These are phyloP conservation scores for Starmerella vitae DNA, from an alignment of 805 yeast genomes.

Conservation along the genomic window DNA sequence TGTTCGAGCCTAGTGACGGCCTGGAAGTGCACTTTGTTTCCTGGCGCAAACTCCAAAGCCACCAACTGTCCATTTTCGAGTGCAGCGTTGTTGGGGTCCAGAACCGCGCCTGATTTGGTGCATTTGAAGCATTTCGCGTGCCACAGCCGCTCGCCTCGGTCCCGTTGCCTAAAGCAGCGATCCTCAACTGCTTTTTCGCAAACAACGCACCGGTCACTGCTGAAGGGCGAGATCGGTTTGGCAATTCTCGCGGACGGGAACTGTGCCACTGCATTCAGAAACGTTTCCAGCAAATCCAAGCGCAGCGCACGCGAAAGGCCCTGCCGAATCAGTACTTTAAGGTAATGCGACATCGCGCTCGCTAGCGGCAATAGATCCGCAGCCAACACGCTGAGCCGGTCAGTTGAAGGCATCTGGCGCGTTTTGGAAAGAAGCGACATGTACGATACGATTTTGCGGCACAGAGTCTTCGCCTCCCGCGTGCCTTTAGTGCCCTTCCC, in stretches of 20 bases:
- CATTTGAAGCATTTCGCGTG: slow-evolving; percentile 63
- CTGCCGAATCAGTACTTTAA: slow-evolving; percentile 68
- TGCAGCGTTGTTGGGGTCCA: slow-evolving; percentile 6
- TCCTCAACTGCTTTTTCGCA: slow-evolving; percentile 76
- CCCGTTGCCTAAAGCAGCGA: slow-evolving; percentile 40
- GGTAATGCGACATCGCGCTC: slow-evolving; percentile 83
- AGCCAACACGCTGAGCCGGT: slow-evolving; percentile 19
- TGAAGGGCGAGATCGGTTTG: slow-evolving; percentile 27
- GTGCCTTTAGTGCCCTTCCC: background rate
- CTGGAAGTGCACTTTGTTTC: slow-evolving; percentile 29
- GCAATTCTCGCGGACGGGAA: slow-evolving; percentile 36
- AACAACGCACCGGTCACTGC: slow-evolving; percentile 61
- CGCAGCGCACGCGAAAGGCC: slow-evolving; percentile 70
- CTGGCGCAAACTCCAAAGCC: background rate
- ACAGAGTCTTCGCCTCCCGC: slow-evolving; percentile 66
- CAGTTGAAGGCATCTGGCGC: slow-evolving; percentile 14
- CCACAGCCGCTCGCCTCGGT: slow-evolving; percentile 55
- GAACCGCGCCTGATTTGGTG: slow-evolving; percentile 22
- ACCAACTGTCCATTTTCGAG: slow-evolving; percentile 6
- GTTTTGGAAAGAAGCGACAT: slow-evolving; percentile 67
- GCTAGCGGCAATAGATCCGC: slow-evolving; percentile 55
- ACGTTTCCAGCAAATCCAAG: slow-evolving; percentile 49
- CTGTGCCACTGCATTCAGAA: slow-evolving; percentile 31
- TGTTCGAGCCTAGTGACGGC: slow-evolving; percentile 63
- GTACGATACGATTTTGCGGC: slow-evolving; percentile 82